phyloP scores from a whole-genome alignment of 2,329 filamentous ascomycete genomes.

The Cordyceps farinosa region DNA sequence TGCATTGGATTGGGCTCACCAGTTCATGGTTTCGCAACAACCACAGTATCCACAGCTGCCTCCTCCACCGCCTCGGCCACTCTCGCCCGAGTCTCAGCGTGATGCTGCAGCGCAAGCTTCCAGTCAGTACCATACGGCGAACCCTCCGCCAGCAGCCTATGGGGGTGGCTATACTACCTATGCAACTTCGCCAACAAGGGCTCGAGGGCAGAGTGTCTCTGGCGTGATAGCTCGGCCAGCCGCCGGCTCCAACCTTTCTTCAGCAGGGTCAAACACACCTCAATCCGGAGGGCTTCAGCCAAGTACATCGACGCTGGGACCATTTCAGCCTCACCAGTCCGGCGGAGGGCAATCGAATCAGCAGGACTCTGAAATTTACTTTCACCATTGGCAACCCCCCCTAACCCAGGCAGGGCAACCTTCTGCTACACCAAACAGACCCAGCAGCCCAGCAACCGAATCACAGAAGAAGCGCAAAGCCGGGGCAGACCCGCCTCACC shows the following conservation, averaged over 20 bases:
- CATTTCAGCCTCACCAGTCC: slow-evolving; percentile 13
- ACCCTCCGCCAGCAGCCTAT: slow-evolving; percentile 28
- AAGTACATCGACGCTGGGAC: slow-evolving; percentile 16
- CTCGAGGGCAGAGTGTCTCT: slow-evolving; percentile 48
- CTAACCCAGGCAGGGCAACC: slow-evolving; percentile 55
- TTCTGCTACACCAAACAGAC: slow-evolving; percentile 55
- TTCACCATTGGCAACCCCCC: slow-evolving; percentile 90
- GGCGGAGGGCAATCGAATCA: slow-evolving; percentile 37
- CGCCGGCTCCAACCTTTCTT: slow-evolving; percentile 39
- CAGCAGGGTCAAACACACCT: slow-evolving; percentile 44
- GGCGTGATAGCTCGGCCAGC: slow-evolving; percentile 37
- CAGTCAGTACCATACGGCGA: slow-evolving; percentile 35
- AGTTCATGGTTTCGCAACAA: slow-evolving; percentile 54
- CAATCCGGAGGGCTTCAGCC: slow-evolving; percentile 37
- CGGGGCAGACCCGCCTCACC: slow-evolving; percentile 27
- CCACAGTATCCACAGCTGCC: slow-evolving; percentile 49
- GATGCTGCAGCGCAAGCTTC: slow-evolving; percentile 46
- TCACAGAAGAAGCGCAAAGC: slow-evolving; percentile 86
- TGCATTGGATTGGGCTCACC: slow-evolving; percentile 65
- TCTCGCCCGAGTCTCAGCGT: slow-evolving; percentile 53
- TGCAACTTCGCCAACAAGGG: slow-evolving; percentile 48
- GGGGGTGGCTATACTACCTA: slow-evolving; percentile 43
- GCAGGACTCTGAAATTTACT: slow-evolving; percentile 71
- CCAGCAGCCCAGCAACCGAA: slow-evolving; percentile 70
- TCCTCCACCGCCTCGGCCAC: slow-evolving; percentile 38